phyloP scores from a whole-genome alignment of 169 alveolate species.

The Plasmodium adleri region DNA sequence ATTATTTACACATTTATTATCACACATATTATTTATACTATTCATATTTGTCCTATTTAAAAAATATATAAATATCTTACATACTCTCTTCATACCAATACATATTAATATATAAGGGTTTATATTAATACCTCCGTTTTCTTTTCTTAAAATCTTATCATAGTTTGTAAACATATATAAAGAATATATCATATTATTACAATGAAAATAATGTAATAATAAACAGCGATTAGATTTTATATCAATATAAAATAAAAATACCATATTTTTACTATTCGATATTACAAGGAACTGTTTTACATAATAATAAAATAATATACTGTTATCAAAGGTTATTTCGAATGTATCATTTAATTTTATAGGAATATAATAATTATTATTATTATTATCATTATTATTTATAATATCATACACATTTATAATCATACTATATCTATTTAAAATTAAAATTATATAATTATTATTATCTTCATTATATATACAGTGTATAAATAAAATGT shows the following conservation, averaged over 20 bases:
- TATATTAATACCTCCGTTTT: not conserved
- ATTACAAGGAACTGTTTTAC: slow-evolving; percentile 14
- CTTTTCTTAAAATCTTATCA: not conserved
- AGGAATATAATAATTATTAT: not conserved
- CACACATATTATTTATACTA: not conserved
- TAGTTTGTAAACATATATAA: not conserved
- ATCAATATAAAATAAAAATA: slow-evolving; percentile 42
- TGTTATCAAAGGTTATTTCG: not conserved
- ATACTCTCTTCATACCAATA: slow-evolving; percentile 22
- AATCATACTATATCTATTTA: slow-evolving; percentile 7
- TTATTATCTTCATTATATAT: no score
- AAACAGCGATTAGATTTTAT: slow-evolving; percentile 6
- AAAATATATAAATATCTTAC: slow-evolving; percentile 14
- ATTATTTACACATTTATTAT: not conserved
- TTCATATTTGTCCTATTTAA: not conserved
- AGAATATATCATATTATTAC: slow-evolving; percentile 7
- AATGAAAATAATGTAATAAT: slow-evolving; percentile 6
- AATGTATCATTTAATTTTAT: slow-evolving; percentile 4
- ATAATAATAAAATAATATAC: slow-evolving; percentile 12
- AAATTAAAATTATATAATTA: not conserved
- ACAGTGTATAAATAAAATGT: no score
- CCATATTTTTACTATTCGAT: slow-evolving; percentile 10
- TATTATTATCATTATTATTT: no score
- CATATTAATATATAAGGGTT: slow-evolving; percentile 21
- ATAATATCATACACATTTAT: slow-evolving; percentile 17